Base-by-base conservation (phyloP, 495 filamentous ascomycete genomes). In the Penicillium cinerascens region DNA sequence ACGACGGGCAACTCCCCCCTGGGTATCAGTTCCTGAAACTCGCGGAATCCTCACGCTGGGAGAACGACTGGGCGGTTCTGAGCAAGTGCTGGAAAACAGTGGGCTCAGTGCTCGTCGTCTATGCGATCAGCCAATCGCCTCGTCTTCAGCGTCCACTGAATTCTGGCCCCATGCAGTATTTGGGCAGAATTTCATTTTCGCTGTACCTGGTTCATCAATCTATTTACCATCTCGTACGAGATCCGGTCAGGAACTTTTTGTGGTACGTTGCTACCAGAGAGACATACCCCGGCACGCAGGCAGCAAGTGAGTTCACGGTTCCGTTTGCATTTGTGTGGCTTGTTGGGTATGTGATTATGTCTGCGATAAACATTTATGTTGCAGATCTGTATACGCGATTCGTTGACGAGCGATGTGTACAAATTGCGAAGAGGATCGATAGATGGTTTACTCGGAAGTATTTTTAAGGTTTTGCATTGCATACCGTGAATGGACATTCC, bases 151-250 rank as follows among this genome's bases (percentile, higher is more conserved):
- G 35, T 9, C 53, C 53, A 7, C 27, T 60, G 54, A 43, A 63
- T 49, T 50, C 56, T 44, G 44, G 61, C 33, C 51, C 55, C 44
- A 48, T 64, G 41, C 61, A 61, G 39, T 61, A 61, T 42, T 38
- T 64, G 27, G 61, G 61, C 5, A 58, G 58, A 58, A 71, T 59
- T 40, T 73, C 47, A n/a, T 67, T 52, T 42, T 67, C 40, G 58
- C 66, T 64, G 18, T 64, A 64, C 21, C 26, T 64, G 10, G 47
- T 64, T 16, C 61, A 64, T 27, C 54, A 58, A 15, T 35, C 61
- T 15, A 45, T 61, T 20, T 61, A 61, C 35, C 54, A 61, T 25
- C 42, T 58, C 35, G 47, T 55, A 21, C 55, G 58, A 26, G 51
- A 57, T 26, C 61, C 54, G 9, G 22, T 64, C 7, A 39, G 44